Conservation (phyloP, 2,329 filamentous ascomycete species). For the Colletotrichum magnum region DNA sequence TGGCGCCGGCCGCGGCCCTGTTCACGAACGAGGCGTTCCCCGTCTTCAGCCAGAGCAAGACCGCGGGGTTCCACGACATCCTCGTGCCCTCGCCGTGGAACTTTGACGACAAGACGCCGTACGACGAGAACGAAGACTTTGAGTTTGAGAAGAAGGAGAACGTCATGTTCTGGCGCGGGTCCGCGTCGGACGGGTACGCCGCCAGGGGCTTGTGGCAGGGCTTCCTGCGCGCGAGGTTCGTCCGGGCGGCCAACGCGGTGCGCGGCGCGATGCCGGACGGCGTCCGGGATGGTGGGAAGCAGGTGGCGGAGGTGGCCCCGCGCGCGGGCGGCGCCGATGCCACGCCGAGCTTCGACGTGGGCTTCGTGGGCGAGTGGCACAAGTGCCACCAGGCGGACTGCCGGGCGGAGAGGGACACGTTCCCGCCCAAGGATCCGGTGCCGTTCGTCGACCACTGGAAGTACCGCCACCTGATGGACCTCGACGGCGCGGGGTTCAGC, state of each 20-base stretch:
- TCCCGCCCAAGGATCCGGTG: conserved; percentile 45
- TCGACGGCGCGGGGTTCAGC: conserved; percentile 69
- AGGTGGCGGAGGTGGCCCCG: not conserved
- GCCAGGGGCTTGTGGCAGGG: conserved; percentile 67
- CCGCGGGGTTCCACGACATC: conserved; percentile 69
- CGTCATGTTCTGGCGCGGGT: conserved; percentile 68
- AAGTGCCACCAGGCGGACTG: conserved; percentile 53
- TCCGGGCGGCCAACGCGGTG: conserved; percentile 63
- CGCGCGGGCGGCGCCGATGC: conserved; percentile 21
- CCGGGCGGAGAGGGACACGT: conserved; percentile 47
- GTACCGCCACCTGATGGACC: conserved; percentile 70
- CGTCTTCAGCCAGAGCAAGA: conserved; percentile 69
- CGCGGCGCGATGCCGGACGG: conserved; percentile 19
- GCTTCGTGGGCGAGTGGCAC: conserved; percentile 55
- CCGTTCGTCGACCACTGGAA: conserved; percentile 54
- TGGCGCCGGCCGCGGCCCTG: conserved; percentile 52
- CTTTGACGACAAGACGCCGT: conserved; percentile 54
- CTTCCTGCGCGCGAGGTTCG: conserved; percentile 72
- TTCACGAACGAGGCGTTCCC: conserved; percentile 60
- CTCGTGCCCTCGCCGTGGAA: conserved; percentile 54
- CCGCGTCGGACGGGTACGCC: conserved; percentile 65
- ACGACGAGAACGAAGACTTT: conserved; percentile 55
- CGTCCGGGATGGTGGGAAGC: conserved; percentile 27
- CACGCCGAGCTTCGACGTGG: conserved; percentile 48
- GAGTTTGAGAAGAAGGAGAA: conserved; percentile 64